Base-by-base conservation (phyloP, 768 basidiomycete species). In the Chlorophyllum brunneum region DNA sequence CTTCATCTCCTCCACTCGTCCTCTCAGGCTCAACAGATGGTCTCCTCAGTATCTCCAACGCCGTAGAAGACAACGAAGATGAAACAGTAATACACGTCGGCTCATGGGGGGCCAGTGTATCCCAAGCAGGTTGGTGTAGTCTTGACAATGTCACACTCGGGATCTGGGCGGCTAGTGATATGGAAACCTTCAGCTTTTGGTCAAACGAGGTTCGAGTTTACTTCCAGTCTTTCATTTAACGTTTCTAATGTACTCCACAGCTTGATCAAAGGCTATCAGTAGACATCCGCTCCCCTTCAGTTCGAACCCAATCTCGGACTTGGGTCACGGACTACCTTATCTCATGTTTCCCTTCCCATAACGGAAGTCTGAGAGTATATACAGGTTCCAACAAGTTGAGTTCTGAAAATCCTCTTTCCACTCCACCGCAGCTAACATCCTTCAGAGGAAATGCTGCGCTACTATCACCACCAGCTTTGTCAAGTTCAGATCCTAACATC, bases 101-200 rank as follows among this genome's bases (percentile, higher is more conserved):
- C n/a, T 92, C 92, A 57, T 90, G 86, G 82, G 90, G 87, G 2
- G 83, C 82, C 61, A 92, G 86, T 61, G 70, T 92, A 54, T 85
- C 86, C 0, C 87, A 89, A 61, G 82, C 80, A 5, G 92, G 85
- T 1, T 88, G 84, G 86, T 53, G 46, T 33, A 29, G 16, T 22
- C n/a, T 42, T 16, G 13, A 20, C 23, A 76, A 80, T 45, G 62
- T 70, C 16, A 56, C 26, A 16, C 31, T 29, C 11, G 54, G 56
- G 3, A 36, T 93, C 6, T 97, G 93, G 92, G 87, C 86, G 20
- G 78, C 82, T 9, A 94, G 91, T 57, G 95, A 97, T 69, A 97
- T 97, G 94, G 93, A 98, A 67, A 92, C 89, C 0, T 88, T 95
- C 58, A 87, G 88, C 51, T 76, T 81, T 11, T 98, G 93, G 95